Evolutionary conservation across 2,329 filamentous ascomycete species (phyloP), one percentile per base, ranked within the genome.

Genomic region (Metarhizium humberi): DNA sequence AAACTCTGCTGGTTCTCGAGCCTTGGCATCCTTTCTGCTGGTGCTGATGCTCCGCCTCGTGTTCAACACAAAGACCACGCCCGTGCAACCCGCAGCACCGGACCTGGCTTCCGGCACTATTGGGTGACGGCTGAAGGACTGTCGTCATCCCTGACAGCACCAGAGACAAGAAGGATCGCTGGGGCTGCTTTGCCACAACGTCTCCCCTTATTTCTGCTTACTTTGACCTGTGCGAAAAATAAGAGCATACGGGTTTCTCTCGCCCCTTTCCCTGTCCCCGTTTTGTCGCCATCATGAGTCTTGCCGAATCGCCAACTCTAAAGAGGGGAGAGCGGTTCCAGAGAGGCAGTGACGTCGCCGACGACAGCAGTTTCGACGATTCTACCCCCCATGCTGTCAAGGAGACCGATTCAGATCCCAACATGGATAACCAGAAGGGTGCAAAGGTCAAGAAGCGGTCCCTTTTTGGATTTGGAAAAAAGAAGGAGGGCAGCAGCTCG

Each of bases 391-490:
- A 66, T 46, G 61, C 67, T 49, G 56, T 59, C 51, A 63, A 65
- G 51, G 66, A 64, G 6, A 56, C 61, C 14, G 62, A 64, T 32
- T 55, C 59, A 16, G 64, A 70, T 30, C 64, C 64, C n/a, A 50
- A 58, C 49, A 61, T 62, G 3, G 71, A 69, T 25, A 60, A 56
- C 42, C 57, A 60, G 54, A 60, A 61, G 50, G 53, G 54, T 49
- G 49, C 40, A 50, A 66, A 64, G 54, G 78, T 76, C 54, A 79
- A 80, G 68, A 84, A 80, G 69, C 75, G 80, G 59, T 75, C 76
- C 57, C 71, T 86, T 32, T 85, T 85, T 67, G 77, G 79, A 4
- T 78, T 86, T 57, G 80, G 80, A 55, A 84, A 81, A 73, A 85
- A 85, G 71, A 84, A 81, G 71, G 73, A 55, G 30, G 32, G 32